These are phyloP conservation scores for Phragmites australis DNA, from an alignment of 176 grass and related monocot species.

Conservation along the genomic window DNA sequence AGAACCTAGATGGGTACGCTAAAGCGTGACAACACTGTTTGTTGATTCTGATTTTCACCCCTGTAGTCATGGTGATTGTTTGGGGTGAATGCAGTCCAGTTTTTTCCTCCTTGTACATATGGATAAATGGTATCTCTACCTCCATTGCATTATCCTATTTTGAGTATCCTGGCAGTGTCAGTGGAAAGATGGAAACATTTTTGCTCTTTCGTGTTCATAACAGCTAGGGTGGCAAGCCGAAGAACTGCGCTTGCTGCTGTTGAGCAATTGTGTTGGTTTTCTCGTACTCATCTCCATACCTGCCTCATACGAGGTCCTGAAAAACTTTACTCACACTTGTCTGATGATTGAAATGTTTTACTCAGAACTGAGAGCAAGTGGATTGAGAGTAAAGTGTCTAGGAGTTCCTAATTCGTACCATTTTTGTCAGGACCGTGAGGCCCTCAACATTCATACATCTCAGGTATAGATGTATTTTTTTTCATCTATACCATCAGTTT, in stretches of 20 bases:
- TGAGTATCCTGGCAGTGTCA: not conserved
- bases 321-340: no score
- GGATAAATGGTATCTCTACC: not conserved
- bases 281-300: not conserved
- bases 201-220: not conserved
- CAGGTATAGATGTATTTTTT: no score
- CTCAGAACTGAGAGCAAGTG: no score
- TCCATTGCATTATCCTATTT: not conserved
- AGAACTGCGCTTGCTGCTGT: no score
- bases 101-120: slow-evolving; percentile 12
- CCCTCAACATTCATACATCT: no score
- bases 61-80: slow-evolving; percentile 11
- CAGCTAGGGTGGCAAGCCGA: no score
- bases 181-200: not conserved
- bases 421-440: no score
- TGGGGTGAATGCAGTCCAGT: slow-evolving; percentile 5
- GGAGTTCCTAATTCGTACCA: no score
- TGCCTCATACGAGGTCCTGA: not conserved
- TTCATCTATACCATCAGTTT: no score
- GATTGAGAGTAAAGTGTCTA: no score
- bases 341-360: not conserved
- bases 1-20: slow-evolving; percentile 29
- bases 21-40: not conserved
- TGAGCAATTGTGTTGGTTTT: not conserved
- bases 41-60: not conserved